These are phyloP conservation scores for Syzygium malaccense DNA, from an alignment of 441 rosid genomes.

Conservation along the genomic window DNA sequence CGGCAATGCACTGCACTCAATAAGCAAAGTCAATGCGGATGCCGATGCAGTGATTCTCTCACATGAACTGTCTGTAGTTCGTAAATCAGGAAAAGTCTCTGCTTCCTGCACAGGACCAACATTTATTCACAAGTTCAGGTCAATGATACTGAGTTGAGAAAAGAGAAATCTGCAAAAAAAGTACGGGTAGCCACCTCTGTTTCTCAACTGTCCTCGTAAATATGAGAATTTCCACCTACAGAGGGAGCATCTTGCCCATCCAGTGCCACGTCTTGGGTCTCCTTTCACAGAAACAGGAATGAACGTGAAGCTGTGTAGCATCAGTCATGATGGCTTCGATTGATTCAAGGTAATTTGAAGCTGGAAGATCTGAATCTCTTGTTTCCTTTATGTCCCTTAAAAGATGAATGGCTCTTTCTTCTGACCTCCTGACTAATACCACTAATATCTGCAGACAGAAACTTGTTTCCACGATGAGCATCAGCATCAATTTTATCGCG, in stretches of 20 bases:
- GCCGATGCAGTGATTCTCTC: conserved; percentile 19
- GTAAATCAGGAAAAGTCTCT: conserved; percentile 24
- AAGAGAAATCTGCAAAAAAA: background rate
- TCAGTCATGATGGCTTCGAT: background rate
- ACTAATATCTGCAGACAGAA: background rate
- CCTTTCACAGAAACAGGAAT: background rate
- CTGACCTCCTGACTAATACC: background rate
- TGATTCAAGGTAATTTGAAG: conserved; percentile 2
- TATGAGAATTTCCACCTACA: conserved; percentile 8
- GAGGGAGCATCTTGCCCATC: conserved; percentile 1
- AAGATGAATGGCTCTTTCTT: background rate
- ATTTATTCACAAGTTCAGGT: conserved; percentile 2
- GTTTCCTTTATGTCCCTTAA: background rate
- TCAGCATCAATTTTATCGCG: background rate
- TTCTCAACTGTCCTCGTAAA: conserved; percentile 16
- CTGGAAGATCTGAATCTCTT: background rate
- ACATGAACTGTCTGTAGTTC: conserved; percentile 24
- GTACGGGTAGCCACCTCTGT: conserved; percentile 21
- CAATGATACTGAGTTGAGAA: background rate
- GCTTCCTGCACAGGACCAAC: conserved; percentile 28
- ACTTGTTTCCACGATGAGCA: background rate
- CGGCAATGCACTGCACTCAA: background rate
- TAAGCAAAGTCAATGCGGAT: conserved; percentile 15
- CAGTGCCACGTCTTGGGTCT: background rate
- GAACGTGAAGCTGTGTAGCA: background rate